phyloP scores from a whole-genome alignment of 805 yeast genomes.

The Metschnikowia gruessii region DNA sequence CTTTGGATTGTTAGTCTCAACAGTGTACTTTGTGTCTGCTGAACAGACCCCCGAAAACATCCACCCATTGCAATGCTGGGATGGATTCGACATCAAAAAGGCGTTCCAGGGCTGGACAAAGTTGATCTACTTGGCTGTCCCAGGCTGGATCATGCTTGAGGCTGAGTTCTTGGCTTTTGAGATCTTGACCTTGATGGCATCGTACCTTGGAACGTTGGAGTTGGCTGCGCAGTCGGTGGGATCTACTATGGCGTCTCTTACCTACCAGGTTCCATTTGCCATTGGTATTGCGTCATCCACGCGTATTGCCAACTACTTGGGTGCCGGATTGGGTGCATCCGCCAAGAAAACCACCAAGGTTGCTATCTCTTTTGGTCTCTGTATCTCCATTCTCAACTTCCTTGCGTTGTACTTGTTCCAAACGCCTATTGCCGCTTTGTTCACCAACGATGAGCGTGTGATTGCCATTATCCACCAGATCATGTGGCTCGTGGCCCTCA shows the following conservation, averaged over 20 bases:
- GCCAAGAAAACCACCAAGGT: slow-evolving; percentile 39
- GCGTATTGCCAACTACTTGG: slow-evolving; percentile 55
- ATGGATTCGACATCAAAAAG: slow-evolving; percentile 40
- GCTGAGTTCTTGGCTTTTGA: slow-evolving; percentile 62
- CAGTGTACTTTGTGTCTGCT: slow-evolving; percentile 35
- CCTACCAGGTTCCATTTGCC: slow-evolving; percentile 58
- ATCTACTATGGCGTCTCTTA: slow-evolving; percentile 40
- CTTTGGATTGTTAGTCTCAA: slow-evolving; percentile 38
- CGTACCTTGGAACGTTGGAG: slow-evolving; percentile 51
- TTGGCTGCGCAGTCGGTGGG: slow-evolving; percentile 54
- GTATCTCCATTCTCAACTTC: slow-evolving; percentile 34
- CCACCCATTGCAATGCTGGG: slow-evolving; percentile 50
- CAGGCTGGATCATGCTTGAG: slow-evolving; percentile 57
- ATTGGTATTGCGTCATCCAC: slow-evolving; percentile 58
- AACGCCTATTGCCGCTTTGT: slow-evolving; percentile 39
- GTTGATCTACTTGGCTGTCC: slow-evolving; percentile 46
- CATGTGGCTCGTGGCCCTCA: slow-evolving; percentile 61
- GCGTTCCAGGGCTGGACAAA: slow-evolving; percentile 48
- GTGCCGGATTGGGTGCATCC: slow-evolving; percentile 40
- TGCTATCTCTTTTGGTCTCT: slow-evolving; percentile 36
- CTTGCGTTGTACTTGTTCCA: slow-evolving; percentile 31
- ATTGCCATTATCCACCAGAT: slow-evolving; percentile 48
- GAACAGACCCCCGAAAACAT: slow-evolving; percentile 44
- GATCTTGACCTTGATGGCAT: slow-evolving; percentile 51
- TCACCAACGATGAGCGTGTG: slow-evolving; percentile 61